Evolutionary conservation across 352 stramenopile genomes (phyloP).

Genomic region (Phytopythium litorale): DNA sequence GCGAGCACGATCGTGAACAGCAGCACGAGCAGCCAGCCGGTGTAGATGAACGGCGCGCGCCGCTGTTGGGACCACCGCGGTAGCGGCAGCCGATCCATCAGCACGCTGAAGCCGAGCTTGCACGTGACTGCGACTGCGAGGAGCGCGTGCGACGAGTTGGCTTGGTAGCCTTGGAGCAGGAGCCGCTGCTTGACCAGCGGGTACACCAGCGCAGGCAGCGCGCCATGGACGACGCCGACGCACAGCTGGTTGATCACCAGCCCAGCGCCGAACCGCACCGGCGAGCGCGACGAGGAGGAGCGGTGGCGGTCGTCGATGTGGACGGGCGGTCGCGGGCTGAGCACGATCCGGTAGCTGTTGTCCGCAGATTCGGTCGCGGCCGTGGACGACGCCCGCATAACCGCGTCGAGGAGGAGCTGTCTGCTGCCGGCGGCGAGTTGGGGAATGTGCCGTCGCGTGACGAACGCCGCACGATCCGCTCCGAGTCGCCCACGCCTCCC

Average conservation of each 20-base stretch:
- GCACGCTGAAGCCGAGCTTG: conserved; percentile 60
- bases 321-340: not conserved
- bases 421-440: not conserved
- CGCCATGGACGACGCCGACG: conserved; percentile 65
- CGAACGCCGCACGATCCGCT: not conserved
- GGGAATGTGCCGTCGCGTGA: not conserved
- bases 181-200: conserved; percentile 75
- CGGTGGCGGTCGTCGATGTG: not conserved
- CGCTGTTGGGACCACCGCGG: conserved; percentile 25
- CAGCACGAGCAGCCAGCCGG: conserved; percentile 57
- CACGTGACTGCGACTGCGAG: conserved; percentile 63
- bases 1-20: conserved; percentile 17
- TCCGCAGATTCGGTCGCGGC: not conserved
- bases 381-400: not conserved
- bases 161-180: conserved; percentile 58
- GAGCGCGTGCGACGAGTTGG: conserved; percentile 53
- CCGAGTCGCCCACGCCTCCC: too few relatives aligned
- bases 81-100: conserved; percentile 61
- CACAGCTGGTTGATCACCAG: conserved; percentile 69
- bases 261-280: not conserved
- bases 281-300: not conserved
- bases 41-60: conserved; percentile 66
- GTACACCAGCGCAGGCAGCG: conserved; percentile 62
- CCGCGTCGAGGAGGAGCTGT: not conserved
- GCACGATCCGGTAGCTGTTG: not conserved